phyloP scores from a whole-genome alignment of 441 rosid species.

The Syzygium syzygioides region DNA sequence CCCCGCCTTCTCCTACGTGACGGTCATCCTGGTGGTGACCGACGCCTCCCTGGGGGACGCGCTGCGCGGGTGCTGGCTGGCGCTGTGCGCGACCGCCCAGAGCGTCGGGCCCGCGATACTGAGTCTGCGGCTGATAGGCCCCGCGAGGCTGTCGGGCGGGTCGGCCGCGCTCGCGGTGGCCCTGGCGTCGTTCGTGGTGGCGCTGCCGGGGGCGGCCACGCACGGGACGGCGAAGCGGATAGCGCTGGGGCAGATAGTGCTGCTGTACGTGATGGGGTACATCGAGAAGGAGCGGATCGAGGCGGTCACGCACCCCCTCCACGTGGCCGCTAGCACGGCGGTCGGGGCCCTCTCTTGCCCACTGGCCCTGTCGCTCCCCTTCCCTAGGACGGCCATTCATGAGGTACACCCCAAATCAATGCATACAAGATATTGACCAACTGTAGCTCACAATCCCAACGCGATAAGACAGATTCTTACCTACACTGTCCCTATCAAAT shows the following conservation, averaged over 20 bases:
- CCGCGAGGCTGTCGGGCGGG: slow-evolving; percentile 39
- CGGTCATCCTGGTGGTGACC: slow-evolving; percentile 16
- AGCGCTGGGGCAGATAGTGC: slow-evolving; percentile 73
- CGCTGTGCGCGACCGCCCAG: slow-evolving; percentile 66
- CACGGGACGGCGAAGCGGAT: slow-evolving; percentile 61
- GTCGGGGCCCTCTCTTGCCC: slow-evolving; percentile 63
- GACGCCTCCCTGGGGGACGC: slow-evolving; percentile 82
- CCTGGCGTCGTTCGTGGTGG: slow-evolving; percentile 55
- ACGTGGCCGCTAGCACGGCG: slow-evolving; percentile 69
- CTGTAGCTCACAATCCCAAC: not conserved
- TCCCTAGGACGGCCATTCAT: slow-evolving; percentile 61
- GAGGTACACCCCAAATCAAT: slow-evolving; percentile 41
- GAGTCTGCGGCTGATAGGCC: slow-evolving; percentile 61
- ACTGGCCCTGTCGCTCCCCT: slow-evolving; percentile 59
- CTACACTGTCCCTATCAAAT: too few relatives aligned
- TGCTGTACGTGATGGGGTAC: slow-evolving; percentile 54
- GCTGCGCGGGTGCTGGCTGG: slow-evolving; percentile 65
- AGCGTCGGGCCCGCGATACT: slow-evolving; percentile 62
- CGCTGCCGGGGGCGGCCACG: slow-evolving; percentile 43
- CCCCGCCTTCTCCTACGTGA: slow-evolving; percentile 21
- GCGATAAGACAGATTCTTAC: too few relatives aligned
- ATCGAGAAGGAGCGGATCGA: slow-evolving; percentile 45
- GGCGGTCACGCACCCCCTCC: slow-evolving; percentile 62
- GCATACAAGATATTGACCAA: not conserved
- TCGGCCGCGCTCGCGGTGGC: slow-evolving; percentile 60